Percentiles rank a stretch among this genome's conserved stretches.
Conservation (phyloP, 1,284 basidiomycete species). For the Nidula niveotomentosa region DNA sequence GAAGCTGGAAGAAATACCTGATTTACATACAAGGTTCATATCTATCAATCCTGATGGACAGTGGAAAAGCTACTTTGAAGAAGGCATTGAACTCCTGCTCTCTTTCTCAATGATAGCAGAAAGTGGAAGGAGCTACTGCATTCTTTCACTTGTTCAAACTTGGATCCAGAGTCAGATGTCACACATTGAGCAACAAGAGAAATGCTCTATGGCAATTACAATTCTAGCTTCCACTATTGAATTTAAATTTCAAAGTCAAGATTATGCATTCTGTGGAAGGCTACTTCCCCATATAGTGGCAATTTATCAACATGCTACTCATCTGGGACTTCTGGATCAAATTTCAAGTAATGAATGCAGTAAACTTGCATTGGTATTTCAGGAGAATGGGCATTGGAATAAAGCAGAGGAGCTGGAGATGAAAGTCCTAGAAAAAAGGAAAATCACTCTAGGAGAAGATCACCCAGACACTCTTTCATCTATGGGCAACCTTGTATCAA, state of each 20-base stretch:
- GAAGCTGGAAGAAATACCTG: background rate
- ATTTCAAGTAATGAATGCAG: background rate
- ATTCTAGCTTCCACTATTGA: background rate
- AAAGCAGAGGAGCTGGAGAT: background rate
- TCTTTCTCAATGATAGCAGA: conserved; percentile 2
- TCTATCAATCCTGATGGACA: background rate
- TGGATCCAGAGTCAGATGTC: background rate
- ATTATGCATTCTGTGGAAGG: background rate
- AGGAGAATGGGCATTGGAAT: background rate
- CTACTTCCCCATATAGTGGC: background rate
- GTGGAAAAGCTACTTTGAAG: conserved; percentile 2
- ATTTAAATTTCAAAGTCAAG: background rate
- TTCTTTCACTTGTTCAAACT: conserved; percentile 1
- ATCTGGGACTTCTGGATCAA: background rate
- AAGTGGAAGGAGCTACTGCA: background rate
- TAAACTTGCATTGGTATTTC: background rate
- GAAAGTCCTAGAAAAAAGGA: background rate
- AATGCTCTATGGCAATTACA: background rate
- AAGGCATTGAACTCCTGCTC: conserved; percentile 3
- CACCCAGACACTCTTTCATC: background rate
- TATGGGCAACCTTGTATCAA: background rate
- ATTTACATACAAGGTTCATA: background rate
- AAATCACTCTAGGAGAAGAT: background rate
- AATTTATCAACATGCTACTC: background rate
- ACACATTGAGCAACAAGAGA: background rate